Evolutionary conservation across 192 early-diverging fungal genomes (phyloP).

Genomic region (Lunasporangiospora selenospora): DNA sequence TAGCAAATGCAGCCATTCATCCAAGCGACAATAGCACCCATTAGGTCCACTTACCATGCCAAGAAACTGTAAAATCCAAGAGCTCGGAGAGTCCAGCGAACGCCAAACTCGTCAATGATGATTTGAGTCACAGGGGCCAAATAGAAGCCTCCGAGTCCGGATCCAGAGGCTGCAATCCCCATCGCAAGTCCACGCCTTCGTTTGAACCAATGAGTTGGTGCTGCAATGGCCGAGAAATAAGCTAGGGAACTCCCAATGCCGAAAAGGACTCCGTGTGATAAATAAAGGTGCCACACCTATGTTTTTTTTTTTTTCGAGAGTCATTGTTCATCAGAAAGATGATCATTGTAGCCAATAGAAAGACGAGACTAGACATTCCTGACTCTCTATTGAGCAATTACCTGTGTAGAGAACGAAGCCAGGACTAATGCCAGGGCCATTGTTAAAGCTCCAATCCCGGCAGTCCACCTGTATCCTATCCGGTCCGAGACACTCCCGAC

Average conservation of each 20-base stretch:
- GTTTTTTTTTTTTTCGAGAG: too few species aligned
- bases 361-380: neutral
- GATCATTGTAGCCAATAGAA: too few species aligned
- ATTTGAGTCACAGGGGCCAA: constrained; percentile 57
- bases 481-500: constrained; percentile 11
- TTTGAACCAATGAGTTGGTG: constrained; percentile 74
- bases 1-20: too few species aligned
- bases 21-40: too few species aligned
- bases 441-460: constrained; percentile 47
- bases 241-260: constrained; percentile 71
- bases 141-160: constrained; percentile 75
- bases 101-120: constrained; percentile 62
- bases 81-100: constrained; percentile 65
- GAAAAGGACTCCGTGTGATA: constrained; percentile 77
- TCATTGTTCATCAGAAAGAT: too few species aligned
- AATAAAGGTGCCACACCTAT: constrained; percentile 74
- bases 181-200: constrained; percentile 69
- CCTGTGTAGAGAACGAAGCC: constrained; percentile 51
- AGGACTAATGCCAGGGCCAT: constrained; percentile 46
- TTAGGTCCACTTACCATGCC: constrained; percentile 16
- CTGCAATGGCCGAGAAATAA: constrained; percentile 65
- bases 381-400: neutral
- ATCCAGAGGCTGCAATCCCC: constrained; percentile 76
- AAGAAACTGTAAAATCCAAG: constrained; percentile 59
- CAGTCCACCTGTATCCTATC: constrained; percentile 56